Base-by-base conservation (phyloP, 1,284 basidiomycete species). In the Rhodotorula sp. region DNA sequence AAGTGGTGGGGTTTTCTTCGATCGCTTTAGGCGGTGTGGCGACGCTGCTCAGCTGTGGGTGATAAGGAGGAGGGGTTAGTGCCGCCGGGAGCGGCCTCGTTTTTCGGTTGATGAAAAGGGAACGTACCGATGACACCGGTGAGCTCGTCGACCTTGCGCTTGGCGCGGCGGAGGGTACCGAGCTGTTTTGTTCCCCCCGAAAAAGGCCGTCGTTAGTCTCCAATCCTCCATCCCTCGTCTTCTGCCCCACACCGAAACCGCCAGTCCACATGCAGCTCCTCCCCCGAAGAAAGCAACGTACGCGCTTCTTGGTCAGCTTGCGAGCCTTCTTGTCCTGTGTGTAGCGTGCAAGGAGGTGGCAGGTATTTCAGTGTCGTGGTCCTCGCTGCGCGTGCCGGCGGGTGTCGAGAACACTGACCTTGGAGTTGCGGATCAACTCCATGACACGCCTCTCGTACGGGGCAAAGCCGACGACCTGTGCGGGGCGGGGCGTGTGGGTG, bases 401-500 rank as follows among this genome's bases (percentile, higher is more conserved):
- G 39, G 39, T 12, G 39, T 43, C 1, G 39, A 43, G 56, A 29
- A 29, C 23, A 82, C 88, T 78, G 81, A 92, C 91, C 87, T 98
- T 98, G 78, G 93, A 97, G 90, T 98, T 99, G 84, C 96, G 90
- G 86, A 99, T 85, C 87, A 99, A 84, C 85, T 99, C 97, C 92
- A 99, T 90, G 71, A 99, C 94, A 78, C 97, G 90, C 82, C 95
- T 88, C 88, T 99, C 97, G 84, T 99, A 99, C 61, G 97, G 92
- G 61, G 95, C 93, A 86, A 98, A 99, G 76, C 97, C 97, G 81
- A 90, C 93, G 39, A 84, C 81, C 77, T 81, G 48, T 23, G 34
- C 54, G 8, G n/a, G 3, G 31, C 16, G 26, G 5, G 6, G 16
- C 18, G 15, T 1, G 8, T 18, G 23, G n/a, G 15, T 4, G 34